Percentiles rank a stretch among this genome's conserved stretches.
These are phyloP conservation scores for Scheffersomyces spartinae DNA, from an alignment of 805 yeast species.

Conservation along the genomic window DNA sequence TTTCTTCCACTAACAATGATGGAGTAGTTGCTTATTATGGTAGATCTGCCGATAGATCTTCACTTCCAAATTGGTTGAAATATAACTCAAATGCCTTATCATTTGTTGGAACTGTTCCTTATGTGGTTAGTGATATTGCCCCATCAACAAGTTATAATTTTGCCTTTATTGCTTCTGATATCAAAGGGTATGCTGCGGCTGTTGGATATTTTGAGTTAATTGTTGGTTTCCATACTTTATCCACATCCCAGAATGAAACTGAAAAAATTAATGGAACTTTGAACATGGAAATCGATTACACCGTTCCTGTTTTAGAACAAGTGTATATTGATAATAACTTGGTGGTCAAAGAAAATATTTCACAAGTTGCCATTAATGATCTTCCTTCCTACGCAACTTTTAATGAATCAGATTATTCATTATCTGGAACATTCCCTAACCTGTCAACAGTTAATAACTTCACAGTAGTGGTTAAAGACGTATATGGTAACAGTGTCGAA, in stretches of 20 bases:
- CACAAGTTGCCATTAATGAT: conserved; percentile 32
- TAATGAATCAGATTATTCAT: conserved; percentile 21
- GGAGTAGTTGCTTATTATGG: conserved; percentile 65
- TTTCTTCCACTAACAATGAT: conserved; percentile 30
- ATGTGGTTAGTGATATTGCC: conserved; percentile 76
- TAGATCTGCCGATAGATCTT: conserved; percentile 67
- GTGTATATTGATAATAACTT: conserved; percentile 53
- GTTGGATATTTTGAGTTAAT: conserved; percentile 58
- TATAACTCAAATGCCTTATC: conserved; percentile 54
- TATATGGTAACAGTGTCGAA: conserved; percentile 46
- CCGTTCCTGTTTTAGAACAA: conserved; percentile 49
- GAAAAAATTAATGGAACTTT: conserved; percentile 57
- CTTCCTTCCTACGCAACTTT: conserved; percentile 55
- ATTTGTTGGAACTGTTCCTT: conserved; percentile 82
- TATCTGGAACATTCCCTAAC: conserved; percentile 49
- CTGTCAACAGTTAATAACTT: conserved; percentile 31
- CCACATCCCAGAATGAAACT: conserved; percentile 50
- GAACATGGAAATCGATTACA: conserved; percentile 39
- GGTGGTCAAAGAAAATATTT: conserved; percentile 41
- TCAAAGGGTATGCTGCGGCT: conserved; percentile 60
- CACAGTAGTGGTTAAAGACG: conserved; percentile 46
- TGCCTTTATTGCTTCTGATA: conserved; percentile 70
- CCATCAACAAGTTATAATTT: conserved; percentile 69
- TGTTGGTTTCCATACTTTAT: conserved; percentile 81
- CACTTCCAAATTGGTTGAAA: conserved; percentile 82